Base-by-base conservation (phyloP, 306 rosid genomes). In the Lathyrus tuberosus region DNA sequence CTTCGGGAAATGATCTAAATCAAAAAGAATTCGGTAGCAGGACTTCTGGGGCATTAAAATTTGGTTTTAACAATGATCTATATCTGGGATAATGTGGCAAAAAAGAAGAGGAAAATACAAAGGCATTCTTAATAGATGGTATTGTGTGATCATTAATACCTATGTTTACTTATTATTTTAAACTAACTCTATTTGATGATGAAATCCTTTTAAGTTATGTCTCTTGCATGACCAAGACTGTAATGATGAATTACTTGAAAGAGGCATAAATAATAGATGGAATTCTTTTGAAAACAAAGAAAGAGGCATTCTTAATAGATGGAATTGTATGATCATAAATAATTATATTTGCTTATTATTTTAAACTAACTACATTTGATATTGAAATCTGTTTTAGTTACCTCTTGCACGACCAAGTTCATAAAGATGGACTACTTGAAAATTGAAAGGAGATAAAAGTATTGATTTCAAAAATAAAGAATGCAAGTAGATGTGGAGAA, bases 1-100 rank as follows among this genome's bases (percentile, higher is more conserved):
- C 75, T 51, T 15, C 15, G 16, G 54, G 18, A 71, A 75, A 75
- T 70, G 20, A 59, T 62, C 38, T 72, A 28, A 22, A 62, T 28
- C 17, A 60, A 52, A 43, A 28, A 41, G n/a, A n/a, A n/a, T n/a
- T n/a, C 3, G 30, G 15, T 58, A 24, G 49, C 47, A 51, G 31
- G n/a, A 60, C n/a, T 22, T 51, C 16, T 51, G 22, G 47, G 24
- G 38, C 49, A 61, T 35, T 24, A 4, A 18, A 26, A 20, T 46
- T 46, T 1, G 12, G 62, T 35, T 31, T 46, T 48, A 60, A 20
- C 60, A 72, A 46, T 20, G 49, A 3, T 16, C 64, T 3, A 4
- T 44, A 56, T 53, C 44, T 20, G 28, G 65, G 37, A 40, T 64
- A 30, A 40, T 12, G 14, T 42, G 52, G 38, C 11, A 14, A 42